phyloP scores from a whole-genome alignment of 495 filamentous ascomycete genomes.

The Astrothelium macrocarpum region DNA sequence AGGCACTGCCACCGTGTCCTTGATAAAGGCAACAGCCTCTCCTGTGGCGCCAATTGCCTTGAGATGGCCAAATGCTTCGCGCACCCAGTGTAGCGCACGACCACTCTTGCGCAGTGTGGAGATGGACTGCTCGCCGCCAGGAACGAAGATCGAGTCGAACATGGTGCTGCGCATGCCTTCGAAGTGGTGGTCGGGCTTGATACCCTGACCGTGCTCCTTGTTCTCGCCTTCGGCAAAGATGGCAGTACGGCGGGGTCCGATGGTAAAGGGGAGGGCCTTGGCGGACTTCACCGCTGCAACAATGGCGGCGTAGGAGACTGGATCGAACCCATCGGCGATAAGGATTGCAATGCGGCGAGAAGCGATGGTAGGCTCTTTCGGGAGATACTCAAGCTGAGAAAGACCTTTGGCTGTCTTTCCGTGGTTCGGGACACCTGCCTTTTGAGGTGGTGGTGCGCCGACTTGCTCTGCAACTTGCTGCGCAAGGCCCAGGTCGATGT shows the following conservation, averaged over 20 bases:
- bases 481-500: slow-evolving; percentile 65
- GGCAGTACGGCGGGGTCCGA: slow-evolving; percentile 51
- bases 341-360: slow-evolving; percentile 69
- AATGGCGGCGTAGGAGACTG: slow-evolving; percentile 51
- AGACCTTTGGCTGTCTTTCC: slow-evolving; percentile 55
- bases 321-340: slow-evolving; percentile 73
- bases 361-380: slow-evolving; percentile 53
- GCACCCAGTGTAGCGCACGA: slow-evolving; percentile 71
- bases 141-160: slow-evolving; percentile 76
- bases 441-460: slow-evolving; percentile 50
- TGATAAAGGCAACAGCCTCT: slow-evolving; percentile 57
- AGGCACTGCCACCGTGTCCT: slow-evolving; percentile 46
- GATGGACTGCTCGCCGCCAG: slow-evolving; percentile 57
- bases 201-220: slow-evolving; percentile 38
- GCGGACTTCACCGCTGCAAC: slow-evolving; percentile 51
- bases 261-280: slow-evolving; percentile 60
- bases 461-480: slow-evolving; percentile 59
- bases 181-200: slow-evolving; percentile 69
- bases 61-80: slow-evolving; percentile 72
- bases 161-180: slow-evolving; percentile 75
- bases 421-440: slow-evolving; percentile 49
- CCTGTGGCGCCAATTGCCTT: slow-evolving; percentile 69
- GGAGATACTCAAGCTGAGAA: slow-evolving; percentile 58
- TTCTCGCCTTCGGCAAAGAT: slow-evolving; percentile 49
- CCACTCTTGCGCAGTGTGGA: slow-evolving; percentile 57